phyloP scores from a whole-genome alignment of 2,329 filamentous ascomycete genomes.

The Talaromyces verruculosus region DNA sequence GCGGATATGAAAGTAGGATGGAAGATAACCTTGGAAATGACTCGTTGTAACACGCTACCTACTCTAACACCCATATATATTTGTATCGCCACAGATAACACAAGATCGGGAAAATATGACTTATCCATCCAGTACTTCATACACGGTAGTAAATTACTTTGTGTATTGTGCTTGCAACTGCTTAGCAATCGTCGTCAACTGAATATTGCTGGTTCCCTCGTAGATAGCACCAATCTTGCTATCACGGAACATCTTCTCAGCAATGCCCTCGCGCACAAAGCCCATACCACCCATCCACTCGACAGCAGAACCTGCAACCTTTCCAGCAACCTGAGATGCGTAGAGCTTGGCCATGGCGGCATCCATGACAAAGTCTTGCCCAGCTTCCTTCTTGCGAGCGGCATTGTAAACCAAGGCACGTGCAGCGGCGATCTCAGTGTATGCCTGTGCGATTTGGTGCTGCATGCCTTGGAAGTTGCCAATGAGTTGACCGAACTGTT shows the following conservation, averaged over 20 bases:
- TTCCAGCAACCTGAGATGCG: constrained; percentile 86
- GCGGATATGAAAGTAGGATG: not conserved
- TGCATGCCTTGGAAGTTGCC: constrained; percentile 99
- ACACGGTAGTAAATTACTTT: constrained; percentile 37
- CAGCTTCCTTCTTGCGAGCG: constrained; percentile 95
- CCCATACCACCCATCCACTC: constrained; percentile 99
- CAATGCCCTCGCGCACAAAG: constrained; percentile 91
- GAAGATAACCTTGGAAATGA: not conserved
- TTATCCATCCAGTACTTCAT: not conserved
- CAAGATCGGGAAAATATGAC: not conserved
- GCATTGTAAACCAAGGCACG: constrained; percentile 94
- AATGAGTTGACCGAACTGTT: constrained; percentile 90
- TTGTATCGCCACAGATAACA: not conserved
- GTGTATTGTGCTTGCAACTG: constrained; percentile 69
- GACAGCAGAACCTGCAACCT: constrained; percentile 79
- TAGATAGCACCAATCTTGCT: constrained; percentile 99
- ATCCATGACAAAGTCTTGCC: constrained; percentile 90
- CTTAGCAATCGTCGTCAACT: constrained; percentile 70
- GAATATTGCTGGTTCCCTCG: constrained; percentile 74
- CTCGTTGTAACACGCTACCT: not conserved
- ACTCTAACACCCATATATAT: constrained; percentile 4
- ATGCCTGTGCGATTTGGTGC: constrained; percentile 95
- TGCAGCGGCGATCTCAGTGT: constrained; percentile 88
- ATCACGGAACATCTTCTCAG: constrained; percentile 97
- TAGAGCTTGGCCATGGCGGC: constrained; percentile 98